phyloP scores from a whole-genome alignment of 2,329 filamentous ascomycete species.

The Sarocladium brachiariae region DNA sequence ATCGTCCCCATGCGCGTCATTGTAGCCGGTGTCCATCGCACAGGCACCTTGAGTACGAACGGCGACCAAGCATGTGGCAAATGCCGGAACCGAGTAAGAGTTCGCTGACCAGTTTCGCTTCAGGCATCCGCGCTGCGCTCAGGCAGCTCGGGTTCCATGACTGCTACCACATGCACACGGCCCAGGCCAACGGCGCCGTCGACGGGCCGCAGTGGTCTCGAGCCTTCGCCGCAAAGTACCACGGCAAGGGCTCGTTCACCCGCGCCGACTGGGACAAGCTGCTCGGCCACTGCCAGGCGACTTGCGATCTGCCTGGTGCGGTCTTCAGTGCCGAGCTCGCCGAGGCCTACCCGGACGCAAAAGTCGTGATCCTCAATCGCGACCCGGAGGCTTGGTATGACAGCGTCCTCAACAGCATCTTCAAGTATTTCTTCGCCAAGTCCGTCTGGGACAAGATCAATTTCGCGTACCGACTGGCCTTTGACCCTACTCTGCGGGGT shows the following conservation, averaged over 20 bases:
- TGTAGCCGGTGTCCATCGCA: conserved; percentile 31
- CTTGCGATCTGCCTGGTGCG: conserved; percentile 48
- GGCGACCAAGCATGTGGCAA: no score
- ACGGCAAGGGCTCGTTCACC: conserved; percentile 22
- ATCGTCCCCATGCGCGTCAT: conserved; percentile 33
- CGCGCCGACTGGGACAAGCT: conserved; percentile 38
- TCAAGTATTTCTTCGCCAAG: conserved; percentile 11
- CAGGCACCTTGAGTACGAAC: conserved; percentile 32
- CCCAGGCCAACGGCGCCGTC: conserved; percentile 19
- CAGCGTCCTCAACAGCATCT: conserved; percentile 20
- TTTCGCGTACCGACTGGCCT: conserved; percentile 20
- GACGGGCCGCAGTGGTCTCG: conserved; percentile 23
- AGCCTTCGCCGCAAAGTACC: conserved; percentile 26
- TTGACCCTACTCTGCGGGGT: conserved; percentile 20
- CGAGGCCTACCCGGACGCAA: conserved; percentile 27
- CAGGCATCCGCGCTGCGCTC: conserved; percentile 28
- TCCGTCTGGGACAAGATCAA: conserved; percentile 9
- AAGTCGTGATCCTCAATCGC: conserved; percentile 32
- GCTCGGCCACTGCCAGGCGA: conserved; percentile 41
- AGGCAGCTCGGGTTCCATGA: conserved; percentile 29
- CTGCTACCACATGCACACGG: conserved; percentile 29
- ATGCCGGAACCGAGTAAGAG: no score
- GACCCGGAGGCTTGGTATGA: conserved; percentile 32
- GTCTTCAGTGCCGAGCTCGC: conserved; percentile 38
- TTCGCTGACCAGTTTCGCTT: background rate